Evolutionary conservation across 1,284 basidiomycete species (phyloP), one percentile per base, ranked within the genome.

Genomic region (Trametes polyzona): DNA sequence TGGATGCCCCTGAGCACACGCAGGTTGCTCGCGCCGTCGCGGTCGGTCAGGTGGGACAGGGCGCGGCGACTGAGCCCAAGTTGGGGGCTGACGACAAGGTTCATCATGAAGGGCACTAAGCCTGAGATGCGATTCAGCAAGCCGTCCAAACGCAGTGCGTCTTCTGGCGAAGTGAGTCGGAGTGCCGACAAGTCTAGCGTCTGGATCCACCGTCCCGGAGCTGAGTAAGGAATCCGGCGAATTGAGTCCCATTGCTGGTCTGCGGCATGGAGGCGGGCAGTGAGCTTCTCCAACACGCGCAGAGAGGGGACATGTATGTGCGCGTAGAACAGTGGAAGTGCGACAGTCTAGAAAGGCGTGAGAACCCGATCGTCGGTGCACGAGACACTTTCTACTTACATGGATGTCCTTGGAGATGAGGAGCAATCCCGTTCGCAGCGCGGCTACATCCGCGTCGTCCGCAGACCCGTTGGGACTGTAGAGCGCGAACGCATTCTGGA

Each of bases 211-310:
- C 93, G 82, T 24, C 92, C 93, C 1, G 93, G 93, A 0, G 87
- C 80, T 1, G 91, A 93, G 68, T 88, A 89, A 0, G 90, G 89
- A 66, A 92, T 92, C 40, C 92, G 81, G 50, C 90, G 83, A 57
- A 95, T 86, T 53, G 91, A 90, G 65, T 93, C 91, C 93, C 93
- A 95, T 67, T 82, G 83, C 65, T 84, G 78, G 62, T 95, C 93
- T 17, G 87, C 86, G 19, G 67, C 64, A 55, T 78, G 73, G 3
- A 95, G 77, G 23, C 76, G 78, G 23, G 73, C 62, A 9, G 83
- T 76, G 59, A 95, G 86, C 43, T 75, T 77, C 52, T 83, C 77
- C 27, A 95, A 74, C 9, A 80, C 74, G 16, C 70, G 56, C 10
- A 83, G 65, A 5, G 76, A 75, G 9, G 70, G 71, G 35, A 92